These are phyloP conservation scores for Lophiotrema nucula DNA, from an alignment of 495 filamentous ascomycete species.

Conservation along the genomic window DNA sequence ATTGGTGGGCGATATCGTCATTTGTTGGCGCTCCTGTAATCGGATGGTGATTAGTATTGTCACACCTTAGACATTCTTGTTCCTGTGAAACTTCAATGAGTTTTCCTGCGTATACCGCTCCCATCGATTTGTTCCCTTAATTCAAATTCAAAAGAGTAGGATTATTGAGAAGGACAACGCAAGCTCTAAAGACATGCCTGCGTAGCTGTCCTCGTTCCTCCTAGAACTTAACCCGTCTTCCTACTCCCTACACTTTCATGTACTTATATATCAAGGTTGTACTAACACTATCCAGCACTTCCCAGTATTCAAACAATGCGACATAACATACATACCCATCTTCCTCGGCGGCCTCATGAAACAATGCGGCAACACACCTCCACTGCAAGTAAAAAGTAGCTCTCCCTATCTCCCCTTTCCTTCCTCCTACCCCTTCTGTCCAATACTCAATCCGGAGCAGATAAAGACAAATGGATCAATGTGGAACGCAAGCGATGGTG, in stretches of 20 bases:
- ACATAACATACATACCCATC: conserved; percentile 65
- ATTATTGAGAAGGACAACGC: no score
- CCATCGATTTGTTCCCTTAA: no score
- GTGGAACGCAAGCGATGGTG: conserved; percentile 64
- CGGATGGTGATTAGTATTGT: no score
- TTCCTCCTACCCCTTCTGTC: neutral
- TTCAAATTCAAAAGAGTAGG: no score
- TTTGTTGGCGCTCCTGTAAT: no score
- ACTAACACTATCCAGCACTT: conserved; percentile 52
- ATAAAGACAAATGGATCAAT: conserved; percentile 67
- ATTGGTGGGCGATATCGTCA: conserved; percentile 1
- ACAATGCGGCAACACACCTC: conserved; percentile 60
- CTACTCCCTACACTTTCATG: no score
- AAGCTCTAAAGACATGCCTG: no score
- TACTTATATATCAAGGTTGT: no score
- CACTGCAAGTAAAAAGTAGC: conserved; percentile 67
- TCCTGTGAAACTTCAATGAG: no score
- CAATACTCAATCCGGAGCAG: conserved; percentile 38
- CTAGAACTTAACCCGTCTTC: no score
- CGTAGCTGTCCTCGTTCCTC: neutral
- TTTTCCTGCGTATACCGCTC: no score
- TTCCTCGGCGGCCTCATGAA: conserved; percentile 71
- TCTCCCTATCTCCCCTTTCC: neutral
- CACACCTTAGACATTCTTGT: no score
- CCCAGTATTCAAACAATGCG: conserved; percentile 56